A percentile compares a stretch with the other conserved stretches of the same genome.
Evolutionary conservation across 352 stramenopile genomes (phyloP).

Genomic region (Salisapilia sapeloensis): DNA sequence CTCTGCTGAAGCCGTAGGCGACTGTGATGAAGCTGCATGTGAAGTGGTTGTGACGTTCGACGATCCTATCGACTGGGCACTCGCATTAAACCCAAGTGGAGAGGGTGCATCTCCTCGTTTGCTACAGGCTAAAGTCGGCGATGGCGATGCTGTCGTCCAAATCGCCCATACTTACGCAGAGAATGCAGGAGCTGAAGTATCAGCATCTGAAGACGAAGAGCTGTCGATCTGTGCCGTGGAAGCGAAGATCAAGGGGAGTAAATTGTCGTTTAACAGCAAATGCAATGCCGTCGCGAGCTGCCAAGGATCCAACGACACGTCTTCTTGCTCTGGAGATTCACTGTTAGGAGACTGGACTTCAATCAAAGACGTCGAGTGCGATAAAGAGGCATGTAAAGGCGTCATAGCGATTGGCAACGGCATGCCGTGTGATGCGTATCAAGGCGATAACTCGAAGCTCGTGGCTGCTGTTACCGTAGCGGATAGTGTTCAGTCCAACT

Average conservation of each 20-base stretch:
- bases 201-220: no score
- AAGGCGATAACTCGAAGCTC: constrained; percentile 13
- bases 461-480: constrained; percentile 33
- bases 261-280: constrained; percentile 16
- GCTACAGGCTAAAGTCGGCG: no score
- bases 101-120: no score
- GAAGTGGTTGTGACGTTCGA: constrained; percentile 30
- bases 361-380: constrained; percentile 24
- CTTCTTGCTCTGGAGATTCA: no score
- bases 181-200: no score
- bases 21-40: constrained; percentile 24
- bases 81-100: constrained; percentile 38
- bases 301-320: no score
- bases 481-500: constrained; percentile 23
- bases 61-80: constrained; percentile 39
- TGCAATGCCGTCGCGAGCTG: constrained; percentile 53
- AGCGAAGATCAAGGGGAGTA: constrained; percentile 22
- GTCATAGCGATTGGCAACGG: constrained; percentile 18
- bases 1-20: constrained; percentile 13
- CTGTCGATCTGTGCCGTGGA: constrained; percentile 27
- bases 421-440: constrained; percentile 25
- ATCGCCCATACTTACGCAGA: no score
- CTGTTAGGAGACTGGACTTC: no score
- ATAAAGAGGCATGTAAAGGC: constrained; percentile 22
- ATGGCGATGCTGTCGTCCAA: no score